Conservation (phyloP, 441 rosid species). For the Euphorbia celastroides region DNA sequence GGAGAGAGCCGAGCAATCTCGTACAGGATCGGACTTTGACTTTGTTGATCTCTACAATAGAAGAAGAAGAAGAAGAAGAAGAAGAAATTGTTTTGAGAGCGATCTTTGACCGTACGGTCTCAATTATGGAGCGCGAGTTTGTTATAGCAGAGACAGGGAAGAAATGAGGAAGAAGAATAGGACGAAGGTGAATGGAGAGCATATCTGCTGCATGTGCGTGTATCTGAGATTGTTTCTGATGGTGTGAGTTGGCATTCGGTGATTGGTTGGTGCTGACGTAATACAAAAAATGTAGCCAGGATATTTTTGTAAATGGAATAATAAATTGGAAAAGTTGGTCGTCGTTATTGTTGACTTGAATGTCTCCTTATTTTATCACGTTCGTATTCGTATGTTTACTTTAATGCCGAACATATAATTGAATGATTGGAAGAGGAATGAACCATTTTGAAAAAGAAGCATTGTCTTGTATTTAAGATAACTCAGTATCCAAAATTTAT, state of each 20-base stretch:
- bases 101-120: background rate
- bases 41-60: background rate
- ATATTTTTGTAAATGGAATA: no score
- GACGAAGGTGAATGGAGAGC: background rate
- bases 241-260: background rate
- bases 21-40: constrained; percentile 4
- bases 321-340: background rate
- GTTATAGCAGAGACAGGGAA: background rate
- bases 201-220: background rate
- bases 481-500: no score
- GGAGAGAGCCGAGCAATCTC: background rate
- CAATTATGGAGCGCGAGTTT: background rate
- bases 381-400: no score
- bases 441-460: no score
- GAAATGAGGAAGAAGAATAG: background rate
- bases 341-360: background rate
- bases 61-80: background rate
- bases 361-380: no score
- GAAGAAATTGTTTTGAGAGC: background rate
- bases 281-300: background rate
- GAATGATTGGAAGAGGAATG: no score
- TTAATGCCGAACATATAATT: no score
- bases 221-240: background rate
- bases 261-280: background rate
- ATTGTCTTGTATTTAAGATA: no score